Evolutionary conservation across 2,329 filamentous ascomycete species (phyloP).

Genomic region (Aureobasidium lini): DNA sequence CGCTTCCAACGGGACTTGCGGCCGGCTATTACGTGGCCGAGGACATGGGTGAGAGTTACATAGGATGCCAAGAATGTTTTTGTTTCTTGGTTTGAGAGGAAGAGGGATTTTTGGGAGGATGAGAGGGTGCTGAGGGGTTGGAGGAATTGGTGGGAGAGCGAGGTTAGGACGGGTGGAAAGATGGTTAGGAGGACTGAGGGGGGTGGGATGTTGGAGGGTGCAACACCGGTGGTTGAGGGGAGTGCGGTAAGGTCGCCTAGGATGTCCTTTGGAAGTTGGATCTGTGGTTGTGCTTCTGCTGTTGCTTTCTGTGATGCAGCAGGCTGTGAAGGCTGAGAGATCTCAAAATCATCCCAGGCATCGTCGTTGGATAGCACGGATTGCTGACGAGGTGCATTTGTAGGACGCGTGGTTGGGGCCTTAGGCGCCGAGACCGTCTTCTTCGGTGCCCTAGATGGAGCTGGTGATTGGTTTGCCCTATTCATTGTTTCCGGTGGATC

Average conservation of each 20-base stretch:
- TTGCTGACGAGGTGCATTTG: background rate
- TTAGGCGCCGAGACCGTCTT: conserved; percentile 28
- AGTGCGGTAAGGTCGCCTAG: conserved; percentile 1
- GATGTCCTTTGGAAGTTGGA: conserved; percentile 7
- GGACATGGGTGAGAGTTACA: conserved; percentile 56
- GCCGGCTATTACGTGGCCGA: conserved; percentile 75
- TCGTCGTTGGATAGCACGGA: conserved; percentile 7
- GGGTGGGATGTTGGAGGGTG: conserved; percentile 82
- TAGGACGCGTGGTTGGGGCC: conserved; percentile 17
- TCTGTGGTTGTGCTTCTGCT: background rate
- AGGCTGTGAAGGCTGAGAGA: conserved; percentile 15
- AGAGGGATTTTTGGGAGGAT: conserved; percentile 51
- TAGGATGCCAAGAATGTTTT: conserved; percentile 58
- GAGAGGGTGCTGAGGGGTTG: conserved; percentile 47
- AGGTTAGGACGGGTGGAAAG: conserved; percentile 63
- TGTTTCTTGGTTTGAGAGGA: conserved; percentile 54
- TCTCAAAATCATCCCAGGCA: conserved; percentile 40
- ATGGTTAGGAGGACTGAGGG: conserved; percentile 73
- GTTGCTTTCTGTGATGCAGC: background rate
- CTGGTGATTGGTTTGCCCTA: background rate
- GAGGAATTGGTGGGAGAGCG: conserved; percentile 58
- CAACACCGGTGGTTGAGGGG: conserved; percentile 30
- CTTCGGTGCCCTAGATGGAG: conserved; percentile 12
- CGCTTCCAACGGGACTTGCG: conserved; percentile 85
- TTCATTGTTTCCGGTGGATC: background rate